Conservation (phyloP, 352 stramenopile species). For the Pythium coloratum region DNA sequence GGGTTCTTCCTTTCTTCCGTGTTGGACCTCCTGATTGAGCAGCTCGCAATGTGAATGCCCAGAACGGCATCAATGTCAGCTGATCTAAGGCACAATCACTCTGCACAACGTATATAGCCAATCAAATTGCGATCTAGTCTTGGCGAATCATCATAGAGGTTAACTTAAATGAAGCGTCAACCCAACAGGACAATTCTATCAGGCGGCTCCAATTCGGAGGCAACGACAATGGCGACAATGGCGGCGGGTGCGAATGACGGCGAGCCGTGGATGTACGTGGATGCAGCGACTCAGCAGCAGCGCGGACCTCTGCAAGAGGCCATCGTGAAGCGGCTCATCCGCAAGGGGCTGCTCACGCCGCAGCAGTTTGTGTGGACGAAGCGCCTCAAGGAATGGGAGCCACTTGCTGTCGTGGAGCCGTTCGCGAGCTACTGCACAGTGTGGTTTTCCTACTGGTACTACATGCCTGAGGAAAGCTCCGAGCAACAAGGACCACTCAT, state of each 20-base stretch:
- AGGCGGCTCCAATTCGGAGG: not conserved
- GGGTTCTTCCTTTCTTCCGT: not conserved
- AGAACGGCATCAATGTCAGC: not conserved
- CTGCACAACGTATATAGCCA: slow-evolving; percentile 24
- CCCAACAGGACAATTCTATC: not conserved
- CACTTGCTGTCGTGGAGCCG: slow-evolving; percentile 42
- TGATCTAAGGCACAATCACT: slow-evolving; percentile 12
- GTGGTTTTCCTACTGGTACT: slow-evolving; percentile 53
- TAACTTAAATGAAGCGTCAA: slow-evolving; percentile 17
- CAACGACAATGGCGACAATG: slow-evolving; percentile 9
- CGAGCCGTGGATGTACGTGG: slow-evolving; percentile 71
- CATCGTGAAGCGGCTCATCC: slow-evolving; percentile 71
- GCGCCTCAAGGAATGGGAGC: slow-evolving; percentile 55
- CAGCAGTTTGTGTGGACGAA: slow-evolving; percentile 76
- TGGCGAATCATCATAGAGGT: not conserved
- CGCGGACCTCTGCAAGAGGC: slow-evolving; percentile 59
- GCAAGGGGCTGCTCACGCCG: slow-evolving; percentile 54
- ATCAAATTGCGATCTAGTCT: slow-evolving; percentile 15
- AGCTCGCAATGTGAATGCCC: slow-evolving; percentile 1
- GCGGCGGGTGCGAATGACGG: slow-evolving; percentile 28
- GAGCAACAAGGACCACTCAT: slow-evolving; percentile 21
- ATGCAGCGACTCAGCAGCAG: slow-evolving; percentile 55
- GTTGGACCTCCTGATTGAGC: not conserved
- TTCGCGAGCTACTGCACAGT: slow-evolving; percentile 55
- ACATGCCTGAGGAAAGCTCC: slow-evolving; percentile 19